Conservation (phyloP, 2,329 filamentous ascomycete genomes). For the Aspergillus pseudoglaucus region DNA sequence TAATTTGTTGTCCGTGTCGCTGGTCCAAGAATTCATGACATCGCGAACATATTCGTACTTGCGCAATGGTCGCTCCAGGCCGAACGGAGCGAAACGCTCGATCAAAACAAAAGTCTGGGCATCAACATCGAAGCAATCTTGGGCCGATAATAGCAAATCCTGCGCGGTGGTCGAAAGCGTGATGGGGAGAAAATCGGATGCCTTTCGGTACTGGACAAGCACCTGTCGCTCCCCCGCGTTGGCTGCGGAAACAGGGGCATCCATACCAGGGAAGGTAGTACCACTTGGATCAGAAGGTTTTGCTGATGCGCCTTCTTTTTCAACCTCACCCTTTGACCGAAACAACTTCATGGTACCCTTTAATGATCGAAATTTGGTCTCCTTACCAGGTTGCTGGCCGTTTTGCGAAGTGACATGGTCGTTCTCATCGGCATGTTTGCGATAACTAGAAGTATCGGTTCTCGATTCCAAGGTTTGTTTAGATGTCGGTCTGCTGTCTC, state of each 20-base stretch:
- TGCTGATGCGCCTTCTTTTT: not conserved
- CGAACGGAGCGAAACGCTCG: constrained; percentile 68
- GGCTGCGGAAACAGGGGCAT: constrained; percentile 73
- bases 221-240: constrained; percentile 74
- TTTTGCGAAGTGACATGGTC: not conserved
- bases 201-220: constrained; percentile 64
- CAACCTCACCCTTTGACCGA: constrained; percentile 10
- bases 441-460: not conserved
- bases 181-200: constrained; percentile 64
- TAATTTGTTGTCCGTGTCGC: constrained; percentile 69
- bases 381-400: constrained; percentile 2
- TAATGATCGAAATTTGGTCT: constrained; percentile 23
- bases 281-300: constrained; percentile 8
- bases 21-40: constrained; percentile 88
- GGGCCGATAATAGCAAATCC: constrained; percentile 65
- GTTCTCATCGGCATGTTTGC: not conserved
- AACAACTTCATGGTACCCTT: constrained; percentile 23
- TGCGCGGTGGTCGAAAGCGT: constrained; percentile 65
- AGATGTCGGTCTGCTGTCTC: not conserved
- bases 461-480: not conserved
- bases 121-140: constrained; percentile 58
- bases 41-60: constrained; percentile 82
- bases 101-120: constrained; percentile 63
- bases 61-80: constrained; percentile 74
- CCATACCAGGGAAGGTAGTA: constrained; percentile 48